phyloP scores from a whole-genome alignment of 495 filamentous ascomycete species.

The Alectoria sarmentosa region DNA sequence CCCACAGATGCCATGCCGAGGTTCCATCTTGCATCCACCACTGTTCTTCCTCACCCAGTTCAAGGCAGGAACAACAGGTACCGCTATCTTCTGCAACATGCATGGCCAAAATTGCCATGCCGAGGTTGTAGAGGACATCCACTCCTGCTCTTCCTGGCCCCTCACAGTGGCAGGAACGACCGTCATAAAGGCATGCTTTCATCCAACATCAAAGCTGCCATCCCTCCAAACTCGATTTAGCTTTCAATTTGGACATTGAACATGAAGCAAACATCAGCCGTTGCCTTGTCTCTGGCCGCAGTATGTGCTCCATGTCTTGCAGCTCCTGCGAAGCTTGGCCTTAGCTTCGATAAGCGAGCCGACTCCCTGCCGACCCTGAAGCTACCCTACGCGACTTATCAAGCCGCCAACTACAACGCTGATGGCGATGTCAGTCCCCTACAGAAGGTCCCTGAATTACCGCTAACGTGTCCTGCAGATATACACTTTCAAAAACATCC shows the following conservation, averaged over 20 bases:
- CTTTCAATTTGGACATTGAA: neutral
- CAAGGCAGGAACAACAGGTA: too few relatives aligned
- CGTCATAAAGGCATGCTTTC: neutral
- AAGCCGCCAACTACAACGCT: slow-evolving; percentile 31
- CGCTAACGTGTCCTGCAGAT: slow-evolving; percentile 15
- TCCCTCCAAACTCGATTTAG: neutral
- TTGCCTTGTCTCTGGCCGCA: neutral
- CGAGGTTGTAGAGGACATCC: neutral
- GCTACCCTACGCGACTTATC: slow-evolving; percentile 34
- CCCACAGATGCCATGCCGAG: neutral
- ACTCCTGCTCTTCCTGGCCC: neutral
- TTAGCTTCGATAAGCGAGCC: slow-evolving; percentile 26
- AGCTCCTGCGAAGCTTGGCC: slow-evolving; percentile 17
- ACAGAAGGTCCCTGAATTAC: neutral
- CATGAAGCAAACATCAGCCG: neutral
- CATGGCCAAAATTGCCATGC: too few relatives aligned
- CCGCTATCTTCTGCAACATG: too few relatives aligned
- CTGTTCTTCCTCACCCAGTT: too few relatives aligned
- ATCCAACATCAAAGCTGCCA: neutral
- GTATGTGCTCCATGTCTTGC: neutral
- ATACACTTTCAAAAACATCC: slow-evolving; percentile 50
- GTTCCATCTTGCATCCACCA: too few relatives aligned
- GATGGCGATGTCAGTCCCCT: slow-evolving; percentile 30
- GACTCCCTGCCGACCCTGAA: slow-evolving; percentile 30
- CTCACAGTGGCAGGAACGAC: neutral